These are phyloP conservation scores for Vaccinium myrtillus DNA, from an alignment of 148 eudicot species.

Conservation along the genomic window DNA sequence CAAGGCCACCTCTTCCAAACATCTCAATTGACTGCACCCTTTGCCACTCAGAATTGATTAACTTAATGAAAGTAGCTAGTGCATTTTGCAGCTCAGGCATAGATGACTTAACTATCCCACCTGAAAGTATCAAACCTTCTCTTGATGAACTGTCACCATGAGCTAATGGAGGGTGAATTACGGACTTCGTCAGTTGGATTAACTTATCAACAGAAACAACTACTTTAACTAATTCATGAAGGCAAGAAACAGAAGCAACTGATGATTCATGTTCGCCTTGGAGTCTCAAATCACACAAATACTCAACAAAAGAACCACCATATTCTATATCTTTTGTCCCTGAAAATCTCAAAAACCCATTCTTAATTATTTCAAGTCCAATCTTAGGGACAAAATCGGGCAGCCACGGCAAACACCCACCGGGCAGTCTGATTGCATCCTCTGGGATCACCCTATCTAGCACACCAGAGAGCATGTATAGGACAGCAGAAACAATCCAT, in stretches of 20 bases:
- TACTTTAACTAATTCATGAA: slow-evolving; percentile 52
- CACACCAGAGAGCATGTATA: slow-evolving; percentile 61
- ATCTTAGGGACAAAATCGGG: slow-evolving; percentile 70
- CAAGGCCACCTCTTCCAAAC: slow-evolving; percentile 93
- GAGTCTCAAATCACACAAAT: slow-evolving; percentile 52
- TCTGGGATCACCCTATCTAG: slow-evolving; percentile 62
- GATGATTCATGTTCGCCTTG: slow-evolving; percentile 49
- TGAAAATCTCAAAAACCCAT: slow-evolving; percentile 44
- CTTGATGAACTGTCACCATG: slow-evolving; percentile 14
- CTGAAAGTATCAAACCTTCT: slow-evolving; percentile 47
- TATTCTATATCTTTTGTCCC: slow-evolving; percentile 23
- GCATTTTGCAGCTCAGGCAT: slow-evolving; percentile 39
- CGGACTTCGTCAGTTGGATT: slow-evolving; percentile 42
- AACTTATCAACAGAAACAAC: slow-evolving; percentile 58
- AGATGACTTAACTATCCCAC: slow-evolving; percentile 54
- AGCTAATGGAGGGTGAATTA: slow-evolving; percentile 20
- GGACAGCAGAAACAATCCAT: slow-evolving; percentile 69
- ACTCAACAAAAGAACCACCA: slow-evolving; percentile 41
- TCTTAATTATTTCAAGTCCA: slow-evolving; percentile 48
- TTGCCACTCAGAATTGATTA: slow-evolving; percentile 48
- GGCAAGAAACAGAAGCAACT: slow-evolving; percentile 67
- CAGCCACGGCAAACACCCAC: slow-evolving; percentile 45
- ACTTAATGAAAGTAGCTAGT: slow-evolving; percentile 41
- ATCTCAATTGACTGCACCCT: slow-evolving; percentile 50
- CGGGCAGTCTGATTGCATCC: slow-evolving; percentile 27